These are phyloP conservation scores for Chrysanthemum lavandulifolium DNA, from an alignment of 129 eudicot species.

Conservation along the genomic window DNA sequence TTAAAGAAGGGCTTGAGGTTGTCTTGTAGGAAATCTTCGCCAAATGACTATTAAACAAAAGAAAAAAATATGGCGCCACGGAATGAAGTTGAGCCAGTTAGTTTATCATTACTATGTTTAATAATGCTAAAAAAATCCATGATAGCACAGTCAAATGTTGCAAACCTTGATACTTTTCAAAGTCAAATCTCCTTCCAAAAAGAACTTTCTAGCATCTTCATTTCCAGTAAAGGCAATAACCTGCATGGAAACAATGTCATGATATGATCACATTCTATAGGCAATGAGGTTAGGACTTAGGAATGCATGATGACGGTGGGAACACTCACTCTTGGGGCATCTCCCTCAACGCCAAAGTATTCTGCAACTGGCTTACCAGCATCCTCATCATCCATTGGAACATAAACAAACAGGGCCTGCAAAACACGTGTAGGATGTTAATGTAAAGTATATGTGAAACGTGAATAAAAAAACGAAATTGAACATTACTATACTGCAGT, in stretches of 20 bases:
- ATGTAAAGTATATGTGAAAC: neutral
- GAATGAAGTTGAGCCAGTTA: neutral
- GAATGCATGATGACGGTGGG: constrained; percentile 12
- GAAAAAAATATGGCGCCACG: constrained; percentile 2
- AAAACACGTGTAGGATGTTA: constrained; percentile 12
- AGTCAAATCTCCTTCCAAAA: constrained; percentile 70
- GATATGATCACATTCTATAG: neutral
- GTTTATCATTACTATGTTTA: neutral
- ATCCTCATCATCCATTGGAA: constrained; percentile 70
- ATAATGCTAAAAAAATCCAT: neutral
- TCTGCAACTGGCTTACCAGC: constrained; percentile 71
- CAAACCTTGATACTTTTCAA: constrained; percentile 61
- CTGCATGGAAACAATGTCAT: constrained; percentile 34
- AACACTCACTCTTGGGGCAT: constrained; percentile 57
- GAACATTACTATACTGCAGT: neutral
- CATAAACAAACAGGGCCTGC: constrained; percentile 66
- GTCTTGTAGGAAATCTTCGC: constrained; percentile 64
- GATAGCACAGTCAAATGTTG: neutral
- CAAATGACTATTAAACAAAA: constrained; percentile 52
- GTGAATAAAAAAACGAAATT: neutral
- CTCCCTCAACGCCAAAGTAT: constrained; percentile 66
- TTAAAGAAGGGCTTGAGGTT: constrained; percentile 85
- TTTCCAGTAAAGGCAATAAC: constrained; percentile 73
- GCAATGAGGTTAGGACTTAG: neutral
- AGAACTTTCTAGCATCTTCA: constrained; percentile 62